Evolutionary conservation across 768 basidiomycete species (phyloP).

Genomic region (Kwoniella botswanensis): DNA sequence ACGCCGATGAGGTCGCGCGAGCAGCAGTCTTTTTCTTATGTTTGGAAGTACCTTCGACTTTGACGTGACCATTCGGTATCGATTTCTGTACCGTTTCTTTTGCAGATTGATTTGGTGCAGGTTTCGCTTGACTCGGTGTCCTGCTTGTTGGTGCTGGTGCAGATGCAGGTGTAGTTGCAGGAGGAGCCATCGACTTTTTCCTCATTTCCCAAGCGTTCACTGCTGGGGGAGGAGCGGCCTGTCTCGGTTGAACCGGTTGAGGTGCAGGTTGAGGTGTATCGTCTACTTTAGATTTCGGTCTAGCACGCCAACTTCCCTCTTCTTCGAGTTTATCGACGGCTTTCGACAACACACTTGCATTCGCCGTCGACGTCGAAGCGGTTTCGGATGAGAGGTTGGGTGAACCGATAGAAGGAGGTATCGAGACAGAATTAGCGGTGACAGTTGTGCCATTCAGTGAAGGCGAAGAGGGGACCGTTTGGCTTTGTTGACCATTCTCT

Average conservation of each 20-base stretch:
- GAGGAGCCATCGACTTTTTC: constrained; percentile 31
- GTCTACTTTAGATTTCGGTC: constrained; percentile 11
- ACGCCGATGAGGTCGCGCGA: constrained; percentile 14
- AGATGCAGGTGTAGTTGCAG: neutral
- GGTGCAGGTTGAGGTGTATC: constrained; percentile 5
- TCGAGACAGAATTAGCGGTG: constrained; percentile 21
- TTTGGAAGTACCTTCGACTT: constrained; percentile 6
- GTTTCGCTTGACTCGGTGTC: neutral
- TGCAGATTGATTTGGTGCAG: neutral
- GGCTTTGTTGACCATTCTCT: neutral
- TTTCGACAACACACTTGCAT: constrained; percentile 23
- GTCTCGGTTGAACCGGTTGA: constrained; percentile 5
- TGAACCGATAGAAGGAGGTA: constrained; percentile 16
- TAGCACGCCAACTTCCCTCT: constrained; percentile 37
- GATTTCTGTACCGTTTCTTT: constrained; percentile 1
- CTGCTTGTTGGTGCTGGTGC: neutral
- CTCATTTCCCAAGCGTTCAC: constrained; percentile 54
- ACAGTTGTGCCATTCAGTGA: constrained; percentile 33
- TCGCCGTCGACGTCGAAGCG: constrained; percentile 23
- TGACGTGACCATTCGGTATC: constrained; percentile 8
- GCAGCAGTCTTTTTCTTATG: constrained; percentile 29
- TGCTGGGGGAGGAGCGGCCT: constrained; percentile 27
- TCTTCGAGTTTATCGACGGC: constrained; percentile 25
- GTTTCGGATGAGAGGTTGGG: constrained; percentile 24
- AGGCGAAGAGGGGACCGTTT: constrained; percentile 32